Evolutionary conservation across 1,284 basidiomycete genomes (phyloP), one percentile per base, ranked within the genome.

Genomic region (Macrocybe sp.): DNA sequence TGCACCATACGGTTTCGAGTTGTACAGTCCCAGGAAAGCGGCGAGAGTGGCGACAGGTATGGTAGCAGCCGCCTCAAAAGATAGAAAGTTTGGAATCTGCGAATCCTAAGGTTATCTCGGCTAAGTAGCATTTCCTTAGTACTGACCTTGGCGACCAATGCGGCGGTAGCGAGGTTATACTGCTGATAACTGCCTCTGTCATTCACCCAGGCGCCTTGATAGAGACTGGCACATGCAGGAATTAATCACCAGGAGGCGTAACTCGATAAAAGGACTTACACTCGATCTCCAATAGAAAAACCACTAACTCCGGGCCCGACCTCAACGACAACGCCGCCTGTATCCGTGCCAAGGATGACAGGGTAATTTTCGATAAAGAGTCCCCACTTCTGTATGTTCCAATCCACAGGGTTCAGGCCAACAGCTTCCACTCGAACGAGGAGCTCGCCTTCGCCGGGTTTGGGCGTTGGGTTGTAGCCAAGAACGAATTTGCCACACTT

Each of bases 211-310:
- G 52, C 53, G 5, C 70, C 70, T 46, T 72, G 67, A 53, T 64
- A 67, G 43, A 77, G 57, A 5, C 73, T 76, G 16, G 22, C 5
- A 28, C 45, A 47, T 43, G 10, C 36, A 45, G 37, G 49, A 51
- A 42, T 46, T 11, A 33, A 58, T 57, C 45, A 59, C 14, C 35
- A 37, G 35, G 2, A 3, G 14, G 11, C 35, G 5, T 3, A 37
- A 14, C 35, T 6, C 11, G 35, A 37, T 11, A 37, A 37, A 14
- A 11, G 35, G 10, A 37, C 72, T 56, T 59, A 76, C 75, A 83
- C 75, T 58, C 72, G 66, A 55, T 83, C 79, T 3, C 81, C 81
- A 28, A 72, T 66, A 37, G 67, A 62, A 55, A 80, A 67, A 43
- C 66, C 64, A 3, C 64, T 61, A 8, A 80, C 75, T 1, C 65